These are phyloP conservation scores for Lenwebbia sp. DNA, from an alignment of 345 rosid species.

Conservation along the genomic window DNA sequence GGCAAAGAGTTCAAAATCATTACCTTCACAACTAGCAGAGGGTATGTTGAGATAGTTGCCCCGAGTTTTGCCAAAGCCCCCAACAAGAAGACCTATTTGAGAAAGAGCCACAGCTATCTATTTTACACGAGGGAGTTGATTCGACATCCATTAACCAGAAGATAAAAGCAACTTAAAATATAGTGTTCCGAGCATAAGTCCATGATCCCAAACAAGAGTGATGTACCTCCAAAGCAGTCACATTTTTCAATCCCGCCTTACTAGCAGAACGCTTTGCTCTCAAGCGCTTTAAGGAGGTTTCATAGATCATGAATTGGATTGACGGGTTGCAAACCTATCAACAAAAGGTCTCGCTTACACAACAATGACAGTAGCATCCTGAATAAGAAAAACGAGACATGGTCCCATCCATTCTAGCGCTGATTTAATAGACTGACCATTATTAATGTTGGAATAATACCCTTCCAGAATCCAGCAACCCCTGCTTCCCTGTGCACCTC, in stretches of 20 bases:
- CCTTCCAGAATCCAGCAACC: constrained; percentile 61
- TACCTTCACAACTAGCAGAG: constrained; percentile 67
- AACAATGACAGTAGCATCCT: neutral
- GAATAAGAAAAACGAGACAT: neutral
- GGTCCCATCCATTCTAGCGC: neutral
- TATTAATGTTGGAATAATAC: constrained; percentile 56
- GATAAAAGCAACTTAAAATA: neutral
- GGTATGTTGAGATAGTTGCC: constrained; percentile 59
- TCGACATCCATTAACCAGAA: neutral
- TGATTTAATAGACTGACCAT: constrained; percentile 33
- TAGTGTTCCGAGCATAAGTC: neutral
- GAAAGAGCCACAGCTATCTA: neutral
- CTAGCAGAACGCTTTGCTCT: constrained; percentile 30
- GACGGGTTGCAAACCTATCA: constrained; percentile 67
- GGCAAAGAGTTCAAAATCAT: neutral
- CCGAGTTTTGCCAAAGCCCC: constrained; percentile 72
- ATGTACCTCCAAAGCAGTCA: constrained; percentile 48
- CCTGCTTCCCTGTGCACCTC: constrained; percentile 59
- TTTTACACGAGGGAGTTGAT: neutral
- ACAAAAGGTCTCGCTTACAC: neutral
- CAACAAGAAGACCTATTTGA: constrained; percentile 39
- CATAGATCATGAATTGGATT: constrained; percentile 68
- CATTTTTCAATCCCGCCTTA: constrained; percentile 25
- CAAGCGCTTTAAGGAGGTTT: constrained; percentile 38
- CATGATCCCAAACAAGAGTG: neutral